Evolutionary conservation across 2,329 filamentous ascomycete genomes (phyloP).

Genomic region (Fusarium hainanense): DNA sequence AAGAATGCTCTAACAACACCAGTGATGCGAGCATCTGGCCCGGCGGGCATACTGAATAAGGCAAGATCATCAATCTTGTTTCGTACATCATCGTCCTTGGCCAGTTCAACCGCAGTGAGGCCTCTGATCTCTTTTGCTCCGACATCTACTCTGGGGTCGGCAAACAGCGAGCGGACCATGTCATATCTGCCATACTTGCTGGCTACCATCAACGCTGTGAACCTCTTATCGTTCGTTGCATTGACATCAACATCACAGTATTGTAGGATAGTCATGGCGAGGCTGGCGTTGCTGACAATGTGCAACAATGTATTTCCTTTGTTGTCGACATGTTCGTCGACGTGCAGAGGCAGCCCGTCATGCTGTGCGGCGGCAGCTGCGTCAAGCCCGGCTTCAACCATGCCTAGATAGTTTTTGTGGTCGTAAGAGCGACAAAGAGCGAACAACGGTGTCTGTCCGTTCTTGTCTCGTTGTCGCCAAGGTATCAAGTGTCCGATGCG

Average conservation of each 20-base stretch:
- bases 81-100: slow-evolving; percentile 96
- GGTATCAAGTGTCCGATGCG: slow-evolving; percentile 81
- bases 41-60: slow-evolving; percentile 78
- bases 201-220: slow-evolving; percentile 96
- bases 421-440: slow-evolving; percentile 96
- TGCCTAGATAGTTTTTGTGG: slow-evolving; percentile 83
- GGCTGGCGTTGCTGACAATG: slow-evolving; percentile 86
- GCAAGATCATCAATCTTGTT: slow-evolving; percentile 96
- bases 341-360: slow-evolving; percentile 82
- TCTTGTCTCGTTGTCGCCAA: slow-evolving; percentile 93
- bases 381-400: slow-evolving; percentile 85
- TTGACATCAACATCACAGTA: slow-evolving; percentile 96
- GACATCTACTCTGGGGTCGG: slow-evolving; percentile 87
- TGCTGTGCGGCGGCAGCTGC: slow-evolving; percentile 79
- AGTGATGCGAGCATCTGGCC: slow-evolving; percentile 83
- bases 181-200: slow-evolving; percentile 98
- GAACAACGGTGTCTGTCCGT: slow-evolving; percentile 97
- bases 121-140: slow-evolving; percentile 86
- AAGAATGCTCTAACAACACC: slow-evolving; percentile 96
- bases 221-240: slow-evolving; percentile 92
- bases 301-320: slow-evolving; percentile 97
- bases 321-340: slow-evolving; percentile 91
- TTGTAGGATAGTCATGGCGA: slow-evolving; percentile 80
- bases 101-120: slow-evolving; percentile 92
- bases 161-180: slow-evolving; percentile 88